Evolutionary conservation across 2,329 filamentous ascomycete genomes (phyloP).

Genomic region (Paraphaeosphaeria minitans): DNA sequence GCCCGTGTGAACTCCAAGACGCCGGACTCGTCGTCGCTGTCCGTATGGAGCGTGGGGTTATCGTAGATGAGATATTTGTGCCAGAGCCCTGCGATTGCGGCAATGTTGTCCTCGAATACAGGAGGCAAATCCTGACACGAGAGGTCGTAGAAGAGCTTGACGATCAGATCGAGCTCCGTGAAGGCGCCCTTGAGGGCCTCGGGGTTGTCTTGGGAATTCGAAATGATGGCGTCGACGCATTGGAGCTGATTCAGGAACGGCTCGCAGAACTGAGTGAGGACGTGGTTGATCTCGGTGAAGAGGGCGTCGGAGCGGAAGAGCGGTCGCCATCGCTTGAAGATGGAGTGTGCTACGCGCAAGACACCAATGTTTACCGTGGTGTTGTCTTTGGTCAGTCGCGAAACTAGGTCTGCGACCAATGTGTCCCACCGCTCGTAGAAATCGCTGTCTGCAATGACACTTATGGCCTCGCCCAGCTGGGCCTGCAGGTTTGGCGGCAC

Average conservation of each 20-base stretch:
- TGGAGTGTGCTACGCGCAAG: conserved; percentile 95
- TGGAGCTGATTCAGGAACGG: conserved; percentile 82
- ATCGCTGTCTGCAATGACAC: conserved; percentile 95
- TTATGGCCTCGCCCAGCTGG: conserved; percentile 95
- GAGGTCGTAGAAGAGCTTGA: conserved; percentile 94
- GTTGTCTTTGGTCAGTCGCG: conserved; percentile 80
- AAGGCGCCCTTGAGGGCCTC: conserved; percentile 77
- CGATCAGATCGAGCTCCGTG: conserved; percentile 81
- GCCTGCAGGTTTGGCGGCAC: conserved; percentile 86
- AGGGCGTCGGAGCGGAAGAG: conserved; percentile 91
- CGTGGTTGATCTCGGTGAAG: conserved; percentile 95
- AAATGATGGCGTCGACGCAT: conserved; percentile 72
- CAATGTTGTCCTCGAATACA: conserved; percentile 88
- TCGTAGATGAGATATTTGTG: conserved; percentile 94
- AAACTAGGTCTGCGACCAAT: conserved; percentile 90
- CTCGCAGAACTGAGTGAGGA: conserved; percentile 80
- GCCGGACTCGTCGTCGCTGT: conserved; percentile 88
- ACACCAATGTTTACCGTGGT: conserved; percentile 89
- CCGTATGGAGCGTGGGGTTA: conserved; percentile 79
- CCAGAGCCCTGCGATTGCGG: conserved; percentile 75
- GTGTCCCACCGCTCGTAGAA: conserved; percentile 97
- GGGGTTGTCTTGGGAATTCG: conserved; percentile 76
- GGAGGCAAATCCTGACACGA: conserved; percentile 97
- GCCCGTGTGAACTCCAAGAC: conserved; percentile 86
- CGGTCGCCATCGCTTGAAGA: conserved; percentile 94